Percentiles rank a stretch among this genome's conserved stretches.
Evolutionary conservation across 2,329 filamentous ascomycete species (phyloP).

Genomic region (Zymoseptoria crescenta): DNA sequence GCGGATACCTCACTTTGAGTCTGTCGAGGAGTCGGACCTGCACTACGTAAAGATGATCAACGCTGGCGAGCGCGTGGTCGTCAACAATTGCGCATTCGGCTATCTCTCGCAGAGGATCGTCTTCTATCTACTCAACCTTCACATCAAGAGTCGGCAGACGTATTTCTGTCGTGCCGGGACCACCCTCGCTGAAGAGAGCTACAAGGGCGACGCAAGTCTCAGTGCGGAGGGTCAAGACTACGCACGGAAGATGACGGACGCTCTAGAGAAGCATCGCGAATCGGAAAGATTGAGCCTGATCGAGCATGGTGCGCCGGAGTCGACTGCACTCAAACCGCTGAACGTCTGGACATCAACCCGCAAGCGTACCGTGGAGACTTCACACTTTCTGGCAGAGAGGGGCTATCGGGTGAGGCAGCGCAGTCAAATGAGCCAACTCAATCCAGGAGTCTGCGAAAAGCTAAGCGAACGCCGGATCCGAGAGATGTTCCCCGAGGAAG

Average conservation of each 20-base stretch:
- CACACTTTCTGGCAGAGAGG: constrained; percentile 66
- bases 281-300: constrained; percentile 65
- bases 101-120: constrained; percentile 96
- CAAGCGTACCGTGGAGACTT: constrained; percentile 82
- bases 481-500: constrained; percentile 78
- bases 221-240: constrained; percentile 75
- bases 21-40: constrained; percentile 86
- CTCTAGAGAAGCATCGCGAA: constrained; percentile 73
- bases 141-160: constrained; percentile 89
- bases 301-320: constrained; percentile 54
- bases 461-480: constrained; percentile 78
- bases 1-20: constrained; percentile 92
- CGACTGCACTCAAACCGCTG: constrained; percentile 66
- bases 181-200: constrained; percentile 80
- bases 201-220: constrained; percentile 81
- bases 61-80: constrained; percentile 81
- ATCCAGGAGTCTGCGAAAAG: constrained; percentile 92
- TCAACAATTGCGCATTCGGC: constrained; percentile 95
- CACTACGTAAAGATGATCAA: constrained; percentile 99
- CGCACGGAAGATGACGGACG: constrained; percentile 76
- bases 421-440: constrained; percentile 94
- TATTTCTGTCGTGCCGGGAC: constrained; percentile 87
- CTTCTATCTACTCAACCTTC: constrained; percentile 94
- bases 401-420: constrained; percentile 85
- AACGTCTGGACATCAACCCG: constrained; percentile 94